Evolutionary conservation across 2,329 filamentous ascomycete species (phyloP), one percentile per base, ranked within the genome.

Genomic region (Fusarium sp.): DNA sequence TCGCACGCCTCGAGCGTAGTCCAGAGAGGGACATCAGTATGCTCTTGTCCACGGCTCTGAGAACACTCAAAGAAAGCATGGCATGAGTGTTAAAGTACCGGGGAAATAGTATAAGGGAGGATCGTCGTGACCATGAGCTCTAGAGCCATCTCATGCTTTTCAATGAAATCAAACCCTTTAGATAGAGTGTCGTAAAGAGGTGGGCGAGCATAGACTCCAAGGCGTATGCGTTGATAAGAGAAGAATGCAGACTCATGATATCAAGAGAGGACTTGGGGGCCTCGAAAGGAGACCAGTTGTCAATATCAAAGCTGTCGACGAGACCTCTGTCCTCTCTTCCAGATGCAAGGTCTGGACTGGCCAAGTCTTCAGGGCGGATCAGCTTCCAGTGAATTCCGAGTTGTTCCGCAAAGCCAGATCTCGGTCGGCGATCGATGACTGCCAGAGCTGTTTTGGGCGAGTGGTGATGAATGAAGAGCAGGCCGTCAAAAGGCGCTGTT

Each of bases 291-390:
- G 8, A 22, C 42, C 13, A 47, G 8, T 10, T 16, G 20, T 9
- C 20, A 3, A 47, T 5, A 2, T 16, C 14, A 14, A 22, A 22
- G 14, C 8, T 8, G 13, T 5, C 2, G 7, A 9, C 0, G 4
- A 25, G 20, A 1, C 0, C 42, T 1, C 2, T 2, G 0, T 47
- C 7, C 7, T 25, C 42, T 47, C 20, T 5, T 18, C 8, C 36
- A 38, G 8, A 38, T 4, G 36, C 0, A 38, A 38, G 8, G 36
- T n/a, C 36, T 5, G 36, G 16, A 10, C 36, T 5, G 18, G 7
- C 13, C 13, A 47, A 6, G 42, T 14, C 18, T 8, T 16, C 42
- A 5, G 20, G 20, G 2, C 4, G 6, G 42, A 47, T 16, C 2
- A 47, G 14, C 13, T 25, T 47, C 42, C 42, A 47, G 8, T 47